phyloP scores from a whole-genome alignment of 345 rosid species.

The Eucalyptus globulus region DNA sequence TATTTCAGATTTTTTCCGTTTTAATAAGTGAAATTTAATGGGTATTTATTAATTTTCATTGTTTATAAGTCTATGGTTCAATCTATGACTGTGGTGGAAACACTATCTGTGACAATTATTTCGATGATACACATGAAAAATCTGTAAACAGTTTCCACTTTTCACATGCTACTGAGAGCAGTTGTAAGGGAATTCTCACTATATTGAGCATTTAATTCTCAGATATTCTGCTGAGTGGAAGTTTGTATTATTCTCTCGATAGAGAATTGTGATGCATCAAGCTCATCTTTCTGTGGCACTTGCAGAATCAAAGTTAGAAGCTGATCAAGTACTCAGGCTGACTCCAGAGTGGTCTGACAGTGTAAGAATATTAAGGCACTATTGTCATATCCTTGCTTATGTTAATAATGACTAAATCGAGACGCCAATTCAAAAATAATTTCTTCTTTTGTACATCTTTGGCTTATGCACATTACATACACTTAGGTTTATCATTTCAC shows the following conservation, averaged over 20 bases:
- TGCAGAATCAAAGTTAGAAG: conserved; percentile 46
- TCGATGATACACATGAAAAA: not conserved
- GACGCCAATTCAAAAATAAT: not conserved
- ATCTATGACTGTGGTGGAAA: not conserved
- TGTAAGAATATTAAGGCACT: conserved; percentile 33
- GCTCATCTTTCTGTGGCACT: conserved; percentile 2
- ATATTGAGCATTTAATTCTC: not conserved
- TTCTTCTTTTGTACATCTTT: not conserved
- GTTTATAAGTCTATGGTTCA: not conserved
- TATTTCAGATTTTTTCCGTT: not conserved
- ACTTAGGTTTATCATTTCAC: not conserved
- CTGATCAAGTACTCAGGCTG: conserved; percentile 51
- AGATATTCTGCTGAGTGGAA: not conserved
- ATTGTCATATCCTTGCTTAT: not conserved
- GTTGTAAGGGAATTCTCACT: not conserved
- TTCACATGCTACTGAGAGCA: not conserved
- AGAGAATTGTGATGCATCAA: not conserved
- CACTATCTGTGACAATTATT: not conserved
- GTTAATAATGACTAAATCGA: not conserved
- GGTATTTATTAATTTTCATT: not conserved
- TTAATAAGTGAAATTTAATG: not conserved
- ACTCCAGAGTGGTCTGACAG: conserved; percentile 71
- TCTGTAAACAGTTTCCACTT: not conserved
- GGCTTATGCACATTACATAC: not conserved
- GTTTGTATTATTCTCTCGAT: not conserved